These are phyloP conservation scores for Cercophora newfieldiana DNA, from an alignment of 495 filamentous ascomycete species.

Conservation along the genomic window DNA sequence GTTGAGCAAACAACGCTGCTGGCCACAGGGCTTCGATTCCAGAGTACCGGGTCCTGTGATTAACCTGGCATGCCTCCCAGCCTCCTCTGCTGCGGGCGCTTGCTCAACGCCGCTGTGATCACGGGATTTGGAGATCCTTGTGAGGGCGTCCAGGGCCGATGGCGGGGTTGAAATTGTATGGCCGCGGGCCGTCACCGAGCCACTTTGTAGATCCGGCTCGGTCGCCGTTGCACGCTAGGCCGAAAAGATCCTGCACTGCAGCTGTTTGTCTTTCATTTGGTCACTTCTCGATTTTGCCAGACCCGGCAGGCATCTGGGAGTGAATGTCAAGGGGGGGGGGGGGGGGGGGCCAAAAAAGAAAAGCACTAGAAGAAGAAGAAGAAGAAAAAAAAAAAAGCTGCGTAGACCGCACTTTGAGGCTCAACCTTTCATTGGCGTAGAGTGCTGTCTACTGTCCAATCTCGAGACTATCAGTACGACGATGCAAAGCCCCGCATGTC, in stretches of 20 bases:
- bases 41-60: neutral
- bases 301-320: constrained; percentile 1
- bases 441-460: neutral
- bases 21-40: neutral
- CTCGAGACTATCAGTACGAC: neutral
- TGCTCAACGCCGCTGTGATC: neutral
- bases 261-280: neutral
- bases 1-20: neutral
- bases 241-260: neutral
- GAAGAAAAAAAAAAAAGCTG: constrained; percentile 3
- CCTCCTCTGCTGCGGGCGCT: neutral
- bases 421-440: constrained; percentile 5
- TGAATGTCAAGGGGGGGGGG: too few species aligned
- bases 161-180: too few species aligned
- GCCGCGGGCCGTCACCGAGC: too few species aligned
- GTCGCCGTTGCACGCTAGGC: neutral
- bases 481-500: neutral
- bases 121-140: neutral
- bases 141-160: neutral
- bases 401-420: neutral
- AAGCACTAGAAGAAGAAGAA: neutral
- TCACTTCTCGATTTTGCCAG: neutral
- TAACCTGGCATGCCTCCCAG: neutral
- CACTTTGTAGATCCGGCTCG: neutral
- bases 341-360: neutral